Conservation (phyloP, 2,329 filamentous ascomycete genomes). For the Fusarium sp. region DNA sequence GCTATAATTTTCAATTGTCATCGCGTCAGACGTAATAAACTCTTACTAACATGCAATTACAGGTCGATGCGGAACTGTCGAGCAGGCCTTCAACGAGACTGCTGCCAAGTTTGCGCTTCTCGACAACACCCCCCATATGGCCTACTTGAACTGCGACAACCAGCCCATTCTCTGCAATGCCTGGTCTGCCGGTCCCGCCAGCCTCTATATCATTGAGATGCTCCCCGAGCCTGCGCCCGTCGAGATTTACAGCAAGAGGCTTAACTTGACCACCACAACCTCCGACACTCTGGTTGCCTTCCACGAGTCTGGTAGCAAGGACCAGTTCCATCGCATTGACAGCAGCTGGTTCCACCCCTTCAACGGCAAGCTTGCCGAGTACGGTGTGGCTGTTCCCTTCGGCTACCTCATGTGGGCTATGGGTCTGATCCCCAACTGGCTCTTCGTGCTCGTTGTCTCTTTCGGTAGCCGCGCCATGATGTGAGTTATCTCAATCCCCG, state of each 20-base stretch:
- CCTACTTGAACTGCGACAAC: constrained; percentile 77
- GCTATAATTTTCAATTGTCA: not conserved
- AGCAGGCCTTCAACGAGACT: constrained; percentile 75
- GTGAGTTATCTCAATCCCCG: constrained; percentile 62
- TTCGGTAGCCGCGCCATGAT: constrained; percentile 80
- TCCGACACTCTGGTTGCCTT: constrained; percentile 72
- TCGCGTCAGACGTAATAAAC: not conserved
- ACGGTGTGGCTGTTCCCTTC: constrained; percentile 70
- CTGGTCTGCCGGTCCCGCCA: constrained; percentile 74
- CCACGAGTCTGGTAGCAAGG: constrained; percentile 63
- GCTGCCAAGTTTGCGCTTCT: constrained; percentile 71
- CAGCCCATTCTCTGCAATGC: constrained; percentile 80
- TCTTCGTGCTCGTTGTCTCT: constrained; percentile 80
- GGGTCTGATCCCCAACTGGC: constrained; percentile 76
- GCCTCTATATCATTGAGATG: constrained; percentile 75
- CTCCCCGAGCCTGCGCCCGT: constrained; percentile 73
- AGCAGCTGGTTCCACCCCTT: constrained; percentile 78
- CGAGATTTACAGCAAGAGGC: constrained; percentile 71
- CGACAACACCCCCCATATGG: constrained; percentile 74
- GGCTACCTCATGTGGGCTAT: constrained; percentile 77
- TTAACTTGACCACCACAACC: constrained; percentile 78
- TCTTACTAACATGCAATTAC: constrained; percentile 35
- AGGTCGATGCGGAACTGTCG: constrained; percentile 74
- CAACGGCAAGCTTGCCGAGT: constrained; percentile 73
- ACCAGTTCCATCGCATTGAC: constrained; percentile 62